Evolutionary conservation across 768 basidiomycete species (phyloP).

Genomic region (Polyporus arcularius): DNA sequence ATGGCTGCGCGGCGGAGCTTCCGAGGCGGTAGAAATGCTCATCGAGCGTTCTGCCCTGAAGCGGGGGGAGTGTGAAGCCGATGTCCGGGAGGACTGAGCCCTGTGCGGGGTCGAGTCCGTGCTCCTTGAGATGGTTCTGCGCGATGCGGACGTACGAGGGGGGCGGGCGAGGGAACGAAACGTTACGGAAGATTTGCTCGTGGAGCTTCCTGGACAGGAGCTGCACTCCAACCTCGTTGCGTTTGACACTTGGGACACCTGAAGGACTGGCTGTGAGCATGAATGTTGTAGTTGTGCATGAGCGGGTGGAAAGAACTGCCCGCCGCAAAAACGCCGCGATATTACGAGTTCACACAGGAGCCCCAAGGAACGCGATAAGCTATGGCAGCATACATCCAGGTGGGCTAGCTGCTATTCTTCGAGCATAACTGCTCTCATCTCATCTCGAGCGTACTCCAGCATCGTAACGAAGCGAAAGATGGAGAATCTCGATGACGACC

Average conservation of each 20-base stretch:
- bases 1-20: constrained; percentile 66
- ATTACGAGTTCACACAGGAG: too few species aligned
- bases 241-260: constrained; percentile 45
- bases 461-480: too few species aligned
- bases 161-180: constrained; percentile 63
- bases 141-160: constrained; percentile 71
- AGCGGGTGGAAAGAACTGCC: too few species aligned
- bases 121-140: constrained; percentile 74
- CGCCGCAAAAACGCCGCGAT: too few species aligned
- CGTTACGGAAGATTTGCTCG: constrained; percentile 76
- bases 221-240: constrained; percentile 93
- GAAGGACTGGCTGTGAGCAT: neutral
- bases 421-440: too few species aligned
- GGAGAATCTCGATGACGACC: too few species aligned
- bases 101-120: constrained; percentile 78
- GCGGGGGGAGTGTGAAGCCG: constrained; percentile 76
- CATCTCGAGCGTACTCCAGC: too few species aligned
- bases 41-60: constrained; percentile 80
- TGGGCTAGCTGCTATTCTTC: too few species aligned
- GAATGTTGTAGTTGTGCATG: too few species aligned
- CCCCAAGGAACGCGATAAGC: too few species aligned
- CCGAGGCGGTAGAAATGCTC: constrained; percentile 91
- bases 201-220: constrained; percentile 83
- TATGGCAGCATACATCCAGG: too few species aligned
- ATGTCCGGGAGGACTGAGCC: constrained; percentile 81